A percentile compares a stretch with the other conserved stretches of the same genome.
Conservation (phyloP, 257 asterid genomes). For the Plantago major region DNA sequence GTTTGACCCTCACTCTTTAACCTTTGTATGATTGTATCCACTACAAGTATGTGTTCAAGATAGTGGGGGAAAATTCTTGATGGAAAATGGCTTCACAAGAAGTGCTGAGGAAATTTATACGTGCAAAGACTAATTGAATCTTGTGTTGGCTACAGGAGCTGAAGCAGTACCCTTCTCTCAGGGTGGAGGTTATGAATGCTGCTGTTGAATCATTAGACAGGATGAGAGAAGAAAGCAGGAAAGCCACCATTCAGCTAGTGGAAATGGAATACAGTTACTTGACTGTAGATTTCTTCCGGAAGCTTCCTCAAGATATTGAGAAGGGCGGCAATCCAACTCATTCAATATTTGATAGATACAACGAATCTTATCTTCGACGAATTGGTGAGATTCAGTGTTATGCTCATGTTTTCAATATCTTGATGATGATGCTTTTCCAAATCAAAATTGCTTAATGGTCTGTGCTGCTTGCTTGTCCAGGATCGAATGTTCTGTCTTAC, state of each 20-base stretch:
- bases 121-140: slow-evolving; percentile 12
- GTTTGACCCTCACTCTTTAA: neutral
- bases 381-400: slow-evolving; percentile 48
- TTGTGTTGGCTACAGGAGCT: slow-evolving; percentile 58
- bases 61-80: neutral
- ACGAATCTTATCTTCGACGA: slow-evolving; percentile 86
- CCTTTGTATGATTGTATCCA: neutral
- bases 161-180: slow-evolving; percentile 92
- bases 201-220: slow-evolving; percentile 88
- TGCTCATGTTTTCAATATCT: neutral
- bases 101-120: neutral
- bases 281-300: slow-evolving; percentile 94
- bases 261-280: slow-evolving; percentile 93
- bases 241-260: slow-evolving; percentile 85
- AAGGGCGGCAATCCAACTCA: slow-evolving; percentile 99
- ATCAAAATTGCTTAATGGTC: neutral
- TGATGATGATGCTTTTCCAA: slow-evolving; percentile 4
- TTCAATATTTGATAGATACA: slow-evolving; percentile 91
- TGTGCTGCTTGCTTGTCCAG: slow-evolving; percentile 38
- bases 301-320: slow-evolving; percentile 98
- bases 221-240: slow-evolving; percentile 95
- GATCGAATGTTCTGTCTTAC: slow-evolving; percentile 83
- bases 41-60: neutral
- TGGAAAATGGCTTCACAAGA: neutral
- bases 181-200: slow-evolving; percentile 82